Evolutionary conservation across 2,329 filamentous ascomycete species (phyloP).

Genomic region (Phyllosticta paracitricarpa): DNA sequence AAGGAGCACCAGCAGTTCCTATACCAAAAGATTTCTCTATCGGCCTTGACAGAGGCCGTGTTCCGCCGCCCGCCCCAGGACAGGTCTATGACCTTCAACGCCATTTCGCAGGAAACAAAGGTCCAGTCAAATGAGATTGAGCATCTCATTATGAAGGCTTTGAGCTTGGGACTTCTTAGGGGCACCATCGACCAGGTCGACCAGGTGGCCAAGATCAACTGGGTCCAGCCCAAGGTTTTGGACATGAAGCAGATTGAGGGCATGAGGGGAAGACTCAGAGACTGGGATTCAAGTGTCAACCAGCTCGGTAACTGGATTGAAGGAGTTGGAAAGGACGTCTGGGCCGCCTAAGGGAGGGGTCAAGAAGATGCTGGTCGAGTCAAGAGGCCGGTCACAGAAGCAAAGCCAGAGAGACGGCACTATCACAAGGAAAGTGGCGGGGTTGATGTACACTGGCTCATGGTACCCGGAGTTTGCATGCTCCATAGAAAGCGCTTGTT

Average conservation of each 20-base stretch:
- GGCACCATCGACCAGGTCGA: slow-evolving; percentile 96
- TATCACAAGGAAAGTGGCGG: not conserved
- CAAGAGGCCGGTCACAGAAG: not conserved
- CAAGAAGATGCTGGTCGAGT: not conserved
- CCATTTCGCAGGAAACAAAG: slow-evolving; percentile 86
- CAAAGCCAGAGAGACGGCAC: not conserved
- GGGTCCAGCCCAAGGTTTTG: slow-evolving; percentile 97
- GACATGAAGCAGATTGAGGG: slow-evolving; percentile 91
- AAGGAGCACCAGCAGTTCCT: slow-evolving; percentile 72
- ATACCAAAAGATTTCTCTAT: slow-evolving; percentile 96
- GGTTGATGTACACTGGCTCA: slow-evolving; percentile 1
- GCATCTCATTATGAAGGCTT: slow-evolving; percentile 97
- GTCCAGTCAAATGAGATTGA: slow-evolving; percentile 87
- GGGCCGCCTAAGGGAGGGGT: slow-evolving; percentile 58
- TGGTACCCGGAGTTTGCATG: slow-evolving; percentile 1
- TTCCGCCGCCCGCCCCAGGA: slow-evolving; percentile 94
- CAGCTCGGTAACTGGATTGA: slow-evolving; percentile 97
- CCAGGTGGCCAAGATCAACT: slow-evolving; percentile 87
- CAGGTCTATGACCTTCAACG: slow-evolving; percentile 82
- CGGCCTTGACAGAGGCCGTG: slow-evolving; percentile 87
- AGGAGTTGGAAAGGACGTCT: slow-evolving; percentile 84
- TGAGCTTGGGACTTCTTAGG: slow-evolving; percentile 79
- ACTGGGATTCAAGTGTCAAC: slow-evolving; percentile 96
- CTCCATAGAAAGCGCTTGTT: slow-evolving; percentile 6
- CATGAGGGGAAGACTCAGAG: slow-evolving; percentile 77